These are phyloP conservation scores for Euphrasia confusa DNA, from an alignment of 257 asterid genomes.

Conservation along the genomic window DNA sequence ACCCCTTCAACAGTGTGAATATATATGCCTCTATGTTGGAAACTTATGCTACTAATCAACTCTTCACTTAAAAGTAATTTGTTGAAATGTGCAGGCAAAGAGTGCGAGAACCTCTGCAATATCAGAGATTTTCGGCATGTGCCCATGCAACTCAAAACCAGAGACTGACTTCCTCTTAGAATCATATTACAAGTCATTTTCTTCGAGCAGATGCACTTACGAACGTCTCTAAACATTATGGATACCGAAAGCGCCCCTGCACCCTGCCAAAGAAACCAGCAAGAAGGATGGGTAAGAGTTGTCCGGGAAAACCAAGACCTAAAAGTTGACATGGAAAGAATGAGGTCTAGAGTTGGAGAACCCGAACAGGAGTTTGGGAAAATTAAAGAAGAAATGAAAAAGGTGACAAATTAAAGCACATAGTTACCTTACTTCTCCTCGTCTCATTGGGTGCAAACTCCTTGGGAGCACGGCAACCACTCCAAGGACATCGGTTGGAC, in stretches of 20 bases:
- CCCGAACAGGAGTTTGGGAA: constrained; percentile 74
- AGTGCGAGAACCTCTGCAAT: constrained; percentile 74
- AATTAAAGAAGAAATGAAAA: constrained; percentile 80
- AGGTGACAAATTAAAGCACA: constrained; percentile 65
- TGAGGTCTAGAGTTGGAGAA: constrained; percentile 84
- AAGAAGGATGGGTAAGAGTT: constrained; percentile 83
- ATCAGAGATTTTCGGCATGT: constrained; percentile 81
- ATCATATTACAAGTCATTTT: constrained; percentile 81
- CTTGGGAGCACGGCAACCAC: constrained; percentile 48
- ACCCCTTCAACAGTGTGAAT: too few species aligned
- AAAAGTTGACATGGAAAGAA: constrained; percentile 75
- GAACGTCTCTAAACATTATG: constrained; percentile 63
- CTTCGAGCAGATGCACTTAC: constrained; percentile 89
- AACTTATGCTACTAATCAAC: too few species aligned
- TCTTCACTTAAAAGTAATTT: constrained; percentile 4
- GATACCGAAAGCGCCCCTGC: constrained; percentile 70
- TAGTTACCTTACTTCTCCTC: constrained; percentile 64
- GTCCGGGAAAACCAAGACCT: constrained; percentile 81
- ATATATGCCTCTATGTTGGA: too few species aligned
- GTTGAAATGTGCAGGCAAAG: constrained; percentile 59
- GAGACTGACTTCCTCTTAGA: constrained; percentile 85
- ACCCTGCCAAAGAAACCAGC: constrained; percentile 45
- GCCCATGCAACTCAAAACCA: constrained; percentile 96
- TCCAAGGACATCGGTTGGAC: constrained; percentile 61
- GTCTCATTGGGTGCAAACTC: constrained; percentile 37